Conservation (phyloP, 129 eudicot genomes). For the Solidago caesia region DNA sequence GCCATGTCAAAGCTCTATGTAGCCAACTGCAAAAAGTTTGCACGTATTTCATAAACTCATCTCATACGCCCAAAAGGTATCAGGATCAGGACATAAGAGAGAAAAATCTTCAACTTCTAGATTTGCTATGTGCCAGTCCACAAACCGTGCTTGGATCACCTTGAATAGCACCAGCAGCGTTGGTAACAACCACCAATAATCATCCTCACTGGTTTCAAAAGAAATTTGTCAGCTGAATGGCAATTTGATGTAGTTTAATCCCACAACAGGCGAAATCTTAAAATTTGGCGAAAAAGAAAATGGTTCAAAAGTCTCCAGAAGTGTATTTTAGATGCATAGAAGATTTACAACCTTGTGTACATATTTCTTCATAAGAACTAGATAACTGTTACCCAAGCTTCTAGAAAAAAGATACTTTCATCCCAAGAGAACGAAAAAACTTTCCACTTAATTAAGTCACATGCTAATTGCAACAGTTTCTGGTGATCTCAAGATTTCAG, state of each 20-base stretch:
- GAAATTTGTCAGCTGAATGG: background rate
- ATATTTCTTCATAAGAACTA: too few relatives aligned
- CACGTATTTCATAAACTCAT: conserved; percentile 42
- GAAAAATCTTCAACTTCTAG: conserved; percentile 80
- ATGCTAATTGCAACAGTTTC: background rate
- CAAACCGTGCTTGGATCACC: conserved; percentile 77
- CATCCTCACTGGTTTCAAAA: conserved; percentile 65
- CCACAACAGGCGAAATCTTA: background rate
- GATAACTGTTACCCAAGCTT: background rate
- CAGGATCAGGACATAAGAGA: conserved; percentile 84
- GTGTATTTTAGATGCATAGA: background rate
- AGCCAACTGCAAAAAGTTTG: conserved; percentile 27
- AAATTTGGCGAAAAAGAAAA: background rate
- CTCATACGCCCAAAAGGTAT: conserved; percentile 92
- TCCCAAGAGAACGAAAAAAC: background rate
- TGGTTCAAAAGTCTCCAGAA: background rate
- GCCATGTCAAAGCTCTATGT: background rate
- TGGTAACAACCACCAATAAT: conserved; percentile 87
- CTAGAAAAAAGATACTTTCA: background rate
- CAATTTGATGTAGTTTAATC: too few relatives aligned
- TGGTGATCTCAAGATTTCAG: background rate
- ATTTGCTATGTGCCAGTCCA: conserved; percentile 92
- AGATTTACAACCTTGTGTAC: too few relatives aligned
- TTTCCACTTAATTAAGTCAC: background rate
- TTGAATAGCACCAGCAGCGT: conserved; percentile 60